A percentile compares a stretch with the other conserved stretches of the same genome.
phyloP scores from a whole-genome alignment of 306 rosid genomes.

The Canavalia ensiformis region DNA sequence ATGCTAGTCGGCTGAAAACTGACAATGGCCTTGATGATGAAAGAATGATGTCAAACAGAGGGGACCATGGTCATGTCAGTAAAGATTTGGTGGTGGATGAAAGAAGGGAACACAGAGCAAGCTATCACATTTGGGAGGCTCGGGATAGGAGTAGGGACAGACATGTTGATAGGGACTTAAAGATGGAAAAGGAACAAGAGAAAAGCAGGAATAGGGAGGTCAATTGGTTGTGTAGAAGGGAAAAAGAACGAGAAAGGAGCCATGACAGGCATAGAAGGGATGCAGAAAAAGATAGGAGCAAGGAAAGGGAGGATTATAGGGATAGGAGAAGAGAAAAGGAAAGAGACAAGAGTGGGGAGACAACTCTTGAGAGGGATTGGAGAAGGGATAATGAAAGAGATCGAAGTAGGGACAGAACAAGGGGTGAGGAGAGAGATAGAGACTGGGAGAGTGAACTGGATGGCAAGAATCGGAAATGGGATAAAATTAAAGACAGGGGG shows the following conservation, averaged over 20 bases:
- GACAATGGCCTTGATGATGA: slow-evolving; percentile 48
- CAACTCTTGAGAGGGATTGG: slow-evolving; percentile 50
- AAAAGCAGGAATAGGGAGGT: slow-evolving; percentile 54
- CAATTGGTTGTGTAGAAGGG: slow-evolving; percentile 26
- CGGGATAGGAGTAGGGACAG: slow-evolving; percentile 47
- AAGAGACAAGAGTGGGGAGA: slow-evolving; percentile 51
- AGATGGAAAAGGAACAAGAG: slow-evolving; percentile 46
- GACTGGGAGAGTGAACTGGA: slow-evolving; percentile 54
- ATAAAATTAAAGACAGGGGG: slow-evolving; percentile 51
- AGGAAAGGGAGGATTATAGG: slow-evolving; percentile 50
- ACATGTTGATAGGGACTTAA: slow-evolving; percentile 45
- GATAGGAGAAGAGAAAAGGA: slow-evolving; percentile 58
- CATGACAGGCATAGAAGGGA: slow-evolving; percentile 59
- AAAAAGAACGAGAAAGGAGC: slow-evolving; percentile 48
- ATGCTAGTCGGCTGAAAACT: slow-evolving; percentile 47
- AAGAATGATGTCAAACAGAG: slow-evolving; percentile 4
- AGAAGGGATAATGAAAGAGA: slow-evolving; percentile 51
- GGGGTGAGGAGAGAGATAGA: slow-evolving; percentile 51
- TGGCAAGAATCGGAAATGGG: slow-evolving; percentile 48
- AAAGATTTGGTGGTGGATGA: slow-evolving; percentile 49
- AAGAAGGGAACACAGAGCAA: slow-evolving; percentile 47
- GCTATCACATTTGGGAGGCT: slow-evolving; percentile 46
- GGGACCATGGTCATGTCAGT: slow-evolving; percentile 37
- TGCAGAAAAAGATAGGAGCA: slow-evolving; percentile 56
- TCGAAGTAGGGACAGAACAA: slow-evolving; percentile 49